phyloP scores from a whole-genome alignment of 306 rosid species.

The Senna siamea region DNA sequence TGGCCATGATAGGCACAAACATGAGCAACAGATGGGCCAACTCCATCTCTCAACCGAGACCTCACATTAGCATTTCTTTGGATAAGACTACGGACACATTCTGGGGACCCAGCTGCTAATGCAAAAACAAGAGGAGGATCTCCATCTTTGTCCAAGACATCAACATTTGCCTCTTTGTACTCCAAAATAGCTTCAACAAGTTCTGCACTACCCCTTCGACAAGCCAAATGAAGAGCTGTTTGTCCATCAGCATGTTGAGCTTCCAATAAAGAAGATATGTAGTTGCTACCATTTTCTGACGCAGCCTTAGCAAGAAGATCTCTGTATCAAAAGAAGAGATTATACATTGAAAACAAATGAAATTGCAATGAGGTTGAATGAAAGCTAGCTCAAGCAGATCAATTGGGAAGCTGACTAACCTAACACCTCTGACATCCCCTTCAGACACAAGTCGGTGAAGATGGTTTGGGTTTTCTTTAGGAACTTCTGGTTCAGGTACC shows the following conservation, averaged over 20 bases:
- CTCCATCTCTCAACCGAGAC: conserved; percentile 87
- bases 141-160: conserved; percentile 92
- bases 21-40: conserved; percentile 96
- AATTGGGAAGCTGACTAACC: conserved; percentile 57
- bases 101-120: conserved; percentile 96
- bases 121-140: conserved; percentile 99
- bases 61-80: conserved; percentile 83
- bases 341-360: conserved; percentile 33
- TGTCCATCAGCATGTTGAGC: conserved; percentile 94
- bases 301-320: conserved; percentile 78
- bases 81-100: conserved; percentile 81
- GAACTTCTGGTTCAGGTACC: conserved; percentile 61
- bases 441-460: conserved; percentile 86
- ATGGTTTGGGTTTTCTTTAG: conserved; percentile 59
- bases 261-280: conserved; percentile 70
- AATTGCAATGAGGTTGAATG: conserved; percentile 23
- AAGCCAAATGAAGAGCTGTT: conserved; percentile 97
- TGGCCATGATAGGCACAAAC: conserved; percentile 99
- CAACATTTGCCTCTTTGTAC: conserved; percentile 81
- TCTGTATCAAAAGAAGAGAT: conserved; percentile 53
- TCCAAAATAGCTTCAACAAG: conserved; percentile 89
- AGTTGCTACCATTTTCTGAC: conserved; percentile 58
- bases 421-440: conserved; percentile 82
- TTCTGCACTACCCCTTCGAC: conserved; percentile 89
- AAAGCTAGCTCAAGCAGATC: conserved; percentile 36